Conservation (phyloP, 176 grass and related monocot genomes). For the Tuctoria greenei region DNA sequence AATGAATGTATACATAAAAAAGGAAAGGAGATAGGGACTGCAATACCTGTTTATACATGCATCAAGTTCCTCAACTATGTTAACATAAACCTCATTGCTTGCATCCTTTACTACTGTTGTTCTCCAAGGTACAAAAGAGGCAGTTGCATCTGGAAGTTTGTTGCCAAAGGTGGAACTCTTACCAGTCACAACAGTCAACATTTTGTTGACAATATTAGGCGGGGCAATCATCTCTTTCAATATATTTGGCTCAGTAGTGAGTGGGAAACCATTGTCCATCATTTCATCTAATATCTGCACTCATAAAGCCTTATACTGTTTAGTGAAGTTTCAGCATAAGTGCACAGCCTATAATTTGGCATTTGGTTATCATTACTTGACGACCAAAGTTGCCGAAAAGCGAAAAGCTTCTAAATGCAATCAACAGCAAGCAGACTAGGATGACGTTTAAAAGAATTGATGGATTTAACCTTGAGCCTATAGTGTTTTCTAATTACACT, state of each 20-base stretch:
- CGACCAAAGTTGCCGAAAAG: not conserved
- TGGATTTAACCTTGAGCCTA: not conserved
- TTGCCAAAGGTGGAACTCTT: slow-evolving; percentile 59
- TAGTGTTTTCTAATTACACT: not conserved
- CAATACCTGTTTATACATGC: slow-evolving; percentile 69
- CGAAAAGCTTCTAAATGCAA: not conserved
- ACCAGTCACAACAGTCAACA: slow-evolving; percentile 78
- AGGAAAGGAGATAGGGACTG: not conserved
- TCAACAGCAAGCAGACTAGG: slow-evolving; percentile 5
- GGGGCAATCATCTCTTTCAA: slow-evolving; percentile 75
- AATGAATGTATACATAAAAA: not conserved
- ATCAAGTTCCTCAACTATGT: slow-evolving; percentile 90
- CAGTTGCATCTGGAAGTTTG: slow-evolving; percentile 76
- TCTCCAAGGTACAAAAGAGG: slow-evolving; percentile 87
- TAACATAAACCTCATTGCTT: slow-evolving; percentile 94
- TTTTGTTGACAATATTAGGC: slow-evolving; percentile 84
- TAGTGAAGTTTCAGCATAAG: slow-evolving; percentile 11
- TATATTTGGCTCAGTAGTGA: slow-evolving; percentile 92
- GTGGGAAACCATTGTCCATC: slow-evolving; percentile 96
- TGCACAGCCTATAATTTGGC: not conserved
- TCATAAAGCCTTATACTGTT: slow-evolving; percentile 18
- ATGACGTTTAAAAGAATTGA: slow-evolving; percentile 15
- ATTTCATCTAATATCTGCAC: slow-evolving; percentile 95
- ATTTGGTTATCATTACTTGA: not conserved
- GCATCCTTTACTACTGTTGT: slow-evolving; percentile 61